Evolutionary conservation across 148 eudicot species (phyloP).

Genomic region (Drosera capensis): DNA sequence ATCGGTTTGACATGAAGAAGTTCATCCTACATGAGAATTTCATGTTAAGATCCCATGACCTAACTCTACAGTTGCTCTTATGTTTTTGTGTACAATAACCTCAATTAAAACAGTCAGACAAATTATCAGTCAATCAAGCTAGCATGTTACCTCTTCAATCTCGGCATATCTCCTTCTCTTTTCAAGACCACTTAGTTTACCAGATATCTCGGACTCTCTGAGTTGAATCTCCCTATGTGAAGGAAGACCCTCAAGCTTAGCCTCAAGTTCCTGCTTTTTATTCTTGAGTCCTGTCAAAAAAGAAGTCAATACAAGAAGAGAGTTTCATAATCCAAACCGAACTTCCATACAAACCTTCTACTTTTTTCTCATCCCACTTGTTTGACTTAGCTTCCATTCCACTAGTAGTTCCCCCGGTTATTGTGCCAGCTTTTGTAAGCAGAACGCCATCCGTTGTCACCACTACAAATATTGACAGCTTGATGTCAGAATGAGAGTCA

Average conservation of each 20-base stretch:
- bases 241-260: constrained; percentile 67
- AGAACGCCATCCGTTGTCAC: constrained; percentile 89
- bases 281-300: constrained; percentile 53
- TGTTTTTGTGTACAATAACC: no score
- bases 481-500: background rate
- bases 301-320: constrained; percentile 5
- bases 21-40: no score
- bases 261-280: constrained; percentile 59
- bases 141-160: constrained; percentile 62
- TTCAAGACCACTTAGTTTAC: constrained; percentile 90
- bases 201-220: constrained; percentile 84
- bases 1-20: no score
- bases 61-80: no score
- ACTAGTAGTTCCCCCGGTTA: constrained; percentile 99
- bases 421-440: constrained; percentile 89
- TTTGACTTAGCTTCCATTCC: constrained; percentile 98
- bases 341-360: constrained; percentile 52
- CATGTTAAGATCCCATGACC: no score
- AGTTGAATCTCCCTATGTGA: constrained; percentile 91
- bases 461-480: constrained; percentile 26
- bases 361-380: constrained; percentile 92
- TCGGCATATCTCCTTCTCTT: constrained; percentile 95
- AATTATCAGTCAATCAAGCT: background rate
- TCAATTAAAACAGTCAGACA: no score
- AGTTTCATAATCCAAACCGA: constrained; percentile 5